phyloP scores from a whole-genome alignment of 2,329 filamentous ascomycete species.

The Coleophoma cylindrospora region DNA sequence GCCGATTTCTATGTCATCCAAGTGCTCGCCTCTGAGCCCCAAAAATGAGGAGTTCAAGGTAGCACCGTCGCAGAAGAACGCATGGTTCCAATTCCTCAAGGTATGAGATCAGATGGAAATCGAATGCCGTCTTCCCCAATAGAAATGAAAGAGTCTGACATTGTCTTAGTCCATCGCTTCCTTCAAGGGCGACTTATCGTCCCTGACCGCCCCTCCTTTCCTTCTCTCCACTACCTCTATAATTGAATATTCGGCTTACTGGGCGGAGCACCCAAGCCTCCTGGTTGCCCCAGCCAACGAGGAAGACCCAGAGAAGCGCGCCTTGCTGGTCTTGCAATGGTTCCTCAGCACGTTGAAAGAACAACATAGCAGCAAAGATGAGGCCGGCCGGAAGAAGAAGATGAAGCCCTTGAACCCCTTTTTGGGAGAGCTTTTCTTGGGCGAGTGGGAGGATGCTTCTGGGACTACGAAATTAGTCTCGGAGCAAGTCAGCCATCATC shows the following conservation, averaged over 20 bases:
- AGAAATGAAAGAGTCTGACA: neutral
- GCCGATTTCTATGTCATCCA: neutral
- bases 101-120: slow-evolving; percentile 7
- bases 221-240: slow-evolving; percentile 75
- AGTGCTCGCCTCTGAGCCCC: slow-evolving; percentile 4
- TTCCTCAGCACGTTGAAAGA: slow-evolving; percentile 91
- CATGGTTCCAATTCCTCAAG: slow-evolving; percentile 25
- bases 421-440: slow-evolving; percentile 87
- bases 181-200: slow-evolving; percentile 78
- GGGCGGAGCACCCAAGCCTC: slow-evolving; percentile 71
- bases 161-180: slow-evolving; percentile 60
- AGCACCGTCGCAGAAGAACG: slow-evolving; percentile 17
- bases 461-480: slow-evolving; percentile 83
- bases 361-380: slow-evolving; percentile 56
- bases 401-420: slow-evolving; percentile 98
- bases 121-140: neutral
- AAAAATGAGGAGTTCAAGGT: slow-evolving; percentile 14
- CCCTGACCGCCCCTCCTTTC: slow-evolving; percentile 77
- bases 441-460: slow-evolving; percentile 77
- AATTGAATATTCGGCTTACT: slow-evolving; percentile 77
- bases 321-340: slow-evolving; percentile 88
- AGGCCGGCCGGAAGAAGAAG: slow-evolving; percentile 76
- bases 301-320: slow-evolving; percentile 72
- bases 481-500: slow-evolving; percentile 93
- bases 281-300: slow-evolving; percentile 80